Evolutionary conservation across 1,284 basidiomycete genomes (phyloP).

Genomic region (Ceratobasidium sp.): DNA sequence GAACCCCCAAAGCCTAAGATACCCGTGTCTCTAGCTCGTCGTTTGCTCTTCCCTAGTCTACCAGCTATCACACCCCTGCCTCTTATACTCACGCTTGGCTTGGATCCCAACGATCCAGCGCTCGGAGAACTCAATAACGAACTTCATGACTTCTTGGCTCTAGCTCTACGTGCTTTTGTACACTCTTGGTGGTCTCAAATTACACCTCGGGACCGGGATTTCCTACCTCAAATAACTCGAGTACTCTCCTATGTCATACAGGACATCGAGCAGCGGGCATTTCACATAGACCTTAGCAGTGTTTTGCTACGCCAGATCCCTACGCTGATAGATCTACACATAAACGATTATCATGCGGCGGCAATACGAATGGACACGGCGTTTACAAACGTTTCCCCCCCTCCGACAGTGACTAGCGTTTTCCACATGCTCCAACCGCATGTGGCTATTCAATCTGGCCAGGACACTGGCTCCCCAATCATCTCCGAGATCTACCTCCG

Average conservation of each 20-base stretch:
- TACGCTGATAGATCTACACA: slow-evolving; percentile 73
- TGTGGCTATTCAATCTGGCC: slow-evolving; percentile 74
- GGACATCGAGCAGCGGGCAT: slow-evolving; percentile 66
- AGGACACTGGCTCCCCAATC: slow-evolving; percentile 48
- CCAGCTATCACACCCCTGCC: slow-evolving; percentile 62
- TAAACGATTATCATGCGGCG: slow-evolving; percentile 75
- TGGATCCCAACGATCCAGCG: slow-evolving; percentile 47
- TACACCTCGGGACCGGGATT: slow-evolving; percentile 81
- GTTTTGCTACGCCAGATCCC: slow-evolving; percentile 72
- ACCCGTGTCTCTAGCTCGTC: slow-evolving; percentile 63
- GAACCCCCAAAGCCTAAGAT: slow-evolving; percentile 40
- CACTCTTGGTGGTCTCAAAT: slow-evolving; percentile 85
- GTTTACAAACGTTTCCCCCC: slow-evolving; percentile 60
- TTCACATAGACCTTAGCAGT: slow-evolving; percentile 63
- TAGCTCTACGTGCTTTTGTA: slow-evolving; percentile 77
- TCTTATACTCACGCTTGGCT: slow-evolving; percentile 59
- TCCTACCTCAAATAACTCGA: slow-evolving; percentile 73
- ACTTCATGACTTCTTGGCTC: slow-evolving; percentile 79
- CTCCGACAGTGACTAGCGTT: slow-evolving; percentile 58
- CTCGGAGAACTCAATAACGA: slow-evolving; percentile 70
- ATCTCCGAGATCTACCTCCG: slow-evolving; percentile 77
- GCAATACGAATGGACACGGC: slow-evolving; percentile 68
- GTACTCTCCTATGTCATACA: slow-evolving; percentile 69
- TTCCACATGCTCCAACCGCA: slow-evolving; percentile 84
- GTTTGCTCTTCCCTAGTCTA: slow-evolving; percentile 74